A percentile compares a stretch with the other conserved stretches of the same genome.
These are phyloP conservation scores for Rutstroemia sp. DNA, from an alignment of 2,329 filamentous ascomycete genomes.

Conservation along the genomic window DNA sequence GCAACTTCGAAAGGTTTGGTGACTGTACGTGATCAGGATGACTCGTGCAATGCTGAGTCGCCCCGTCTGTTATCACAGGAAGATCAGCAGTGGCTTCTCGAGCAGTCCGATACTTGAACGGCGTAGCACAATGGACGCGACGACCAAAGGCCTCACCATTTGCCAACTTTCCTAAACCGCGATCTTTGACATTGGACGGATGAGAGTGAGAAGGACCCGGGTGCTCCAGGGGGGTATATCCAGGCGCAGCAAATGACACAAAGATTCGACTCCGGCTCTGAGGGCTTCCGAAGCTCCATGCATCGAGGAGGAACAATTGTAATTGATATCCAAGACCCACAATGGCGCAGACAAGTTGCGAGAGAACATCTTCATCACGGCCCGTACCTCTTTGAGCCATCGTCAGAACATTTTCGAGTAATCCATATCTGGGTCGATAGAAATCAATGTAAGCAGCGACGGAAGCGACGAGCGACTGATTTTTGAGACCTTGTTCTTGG, in stretches of 20 bases:
- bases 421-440: constrained; percentile 65
- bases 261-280: constrained; percentile 64
- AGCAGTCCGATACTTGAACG: constrained; percentile 52
- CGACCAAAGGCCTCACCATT: constrained; percentile 54
- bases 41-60: constrained; percentile 51
- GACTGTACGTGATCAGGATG: constrained; percentile 60
- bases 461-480: constrained; percentile 70
- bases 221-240: constrained; percentile 44
- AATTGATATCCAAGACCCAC: constrained; percentile 74
- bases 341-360: constrained; percentile 64
- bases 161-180: constrained; percentile 47
- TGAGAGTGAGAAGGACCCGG: constrained; percentile 59
- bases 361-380: constrained; percentile 57
- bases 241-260: constrained; percentile 63
- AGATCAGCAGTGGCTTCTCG: constrained; percentile 51
- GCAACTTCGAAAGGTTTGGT: constrained; percentile 28
- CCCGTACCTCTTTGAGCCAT: constrained; percentile 45
- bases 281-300: constrained; percentile 59
- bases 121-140: constrained; percentile 42
- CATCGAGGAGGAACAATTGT: constrained; percentile 59
- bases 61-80: constrained; percentile 53
- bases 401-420: constrained; percentile 68
- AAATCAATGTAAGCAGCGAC: constrained; percentile 69
- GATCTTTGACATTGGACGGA: constrained; percentile 31
- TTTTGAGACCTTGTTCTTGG: constrained; percentile 50